Evolutionary conservation across 352 stramenopile species (phyloP).

Genomic region (Phytophthora fragariaefolia): DNA sequence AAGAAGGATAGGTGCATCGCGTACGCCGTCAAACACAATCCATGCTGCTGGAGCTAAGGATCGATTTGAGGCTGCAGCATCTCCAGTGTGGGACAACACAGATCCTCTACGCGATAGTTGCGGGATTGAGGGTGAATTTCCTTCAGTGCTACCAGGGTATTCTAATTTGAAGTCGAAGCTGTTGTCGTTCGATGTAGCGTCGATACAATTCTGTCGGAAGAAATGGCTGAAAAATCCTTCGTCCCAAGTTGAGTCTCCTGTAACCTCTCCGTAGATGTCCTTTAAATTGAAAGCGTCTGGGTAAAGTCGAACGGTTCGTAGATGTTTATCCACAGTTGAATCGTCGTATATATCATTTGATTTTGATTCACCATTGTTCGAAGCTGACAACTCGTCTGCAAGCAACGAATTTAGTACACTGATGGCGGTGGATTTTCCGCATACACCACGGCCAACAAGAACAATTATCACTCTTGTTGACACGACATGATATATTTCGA

Average conservation of each 20-base stretch:
- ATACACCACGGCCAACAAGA: constrained; percentile 55
- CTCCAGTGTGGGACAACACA: background rate
- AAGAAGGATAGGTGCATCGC: constrained; percentile 37
- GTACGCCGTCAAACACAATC: constrained; percentile 69
- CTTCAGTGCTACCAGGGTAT: constrained; percentile 9
- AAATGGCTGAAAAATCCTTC: constrained; percentile 69
- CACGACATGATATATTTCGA: constrained; percentile 66
- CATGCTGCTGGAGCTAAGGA: constrained; percentile 45
- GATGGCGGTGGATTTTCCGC: constrained; percentile 69
- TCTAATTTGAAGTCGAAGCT: constrained; percentile 11
- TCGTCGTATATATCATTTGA: background rate
- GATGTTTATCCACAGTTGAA: constrained; percentile 5
- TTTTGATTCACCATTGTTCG: background rate
- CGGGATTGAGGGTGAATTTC: background rate
- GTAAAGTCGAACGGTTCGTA: constrained; percentile 50
- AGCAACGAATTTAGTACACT: constrained; percentile 46
- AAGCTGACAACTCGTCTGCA: constrained; percentile 8
- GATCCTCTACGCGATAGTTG: constrained; percentile 17
- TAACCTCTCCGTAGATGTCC: constrained; percentile 65
- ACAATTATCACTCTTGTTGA: constrained; percentile 46
- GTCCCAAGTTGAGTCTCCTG: constrained; percentile 50
- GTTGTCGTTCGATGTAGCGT: constrained; percentile 19
- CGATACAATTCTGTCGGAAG: constrained; percentile 55
- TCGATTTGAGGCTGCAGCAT: constrained; percentile 4
- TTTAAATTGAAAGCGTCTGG: constrained; percentile 47